Base-by-base conservation (phyloP, 1,284 basidiomycete species). In the Ganoderma resinaceum region DNA sequence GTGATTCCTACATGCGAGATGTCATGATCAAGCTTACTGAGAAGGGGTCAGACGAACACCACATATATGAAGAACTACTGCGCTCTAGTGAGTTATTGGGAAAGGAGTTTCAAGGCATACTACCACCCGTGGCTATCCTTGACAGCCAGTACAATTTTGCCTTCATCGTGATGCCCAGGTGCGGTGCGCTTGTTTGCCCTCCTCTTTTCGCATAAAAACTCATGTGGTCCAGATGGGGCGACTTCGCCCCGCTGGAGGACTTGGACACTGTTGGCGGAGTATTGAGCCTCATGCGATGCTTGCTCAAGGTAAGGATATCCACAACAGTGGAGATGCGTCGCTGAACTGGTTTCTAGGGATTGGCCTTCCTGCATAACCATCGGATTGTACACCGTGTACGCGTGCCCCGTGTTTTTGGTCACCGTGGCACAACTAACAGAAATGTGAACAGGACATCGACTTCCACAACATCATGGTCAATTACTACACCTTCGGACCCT, bases 81-180 rank as follows among this genome's bases (percentile, higher is more conserved):
- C 49, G n/a, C 37, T 43, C 11, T n/a, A 64, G 7, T 38, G 35
- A 37, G 31, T 23, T 58, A 37, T 58, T 18, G 26, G 55, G n/a
- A 58, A 20, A 37, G 20, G 20, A 58, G 3, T 58, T 37, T n/a
- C 33, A 37, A 23, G 55, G 55, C n/a, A 16, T 58, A 18, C 55
- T 58, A 7, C 33, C 68, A 1, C 68, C 68, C 4, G 12, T 59
- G 14, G 52, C 33, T 3, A 70, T 70, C 18, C 31, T 70, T 14
- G 60, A 61, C 12, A 64, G 65, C 3, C 65, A 62, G 20, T 38
- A 61, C 61, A 18, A 57, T 2, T 70, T 57, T 29, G 20, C 37
- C n/a, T 53, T 70, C 57, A 29, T 66, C 2, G 59, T 61, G 7
- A 70, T 65, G 69, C 69, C 69, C 0, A 66, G 61, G 68, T 70